Conservation (phyloP, 208 protist species). For the Wallacemonas rigidus region DNA sequence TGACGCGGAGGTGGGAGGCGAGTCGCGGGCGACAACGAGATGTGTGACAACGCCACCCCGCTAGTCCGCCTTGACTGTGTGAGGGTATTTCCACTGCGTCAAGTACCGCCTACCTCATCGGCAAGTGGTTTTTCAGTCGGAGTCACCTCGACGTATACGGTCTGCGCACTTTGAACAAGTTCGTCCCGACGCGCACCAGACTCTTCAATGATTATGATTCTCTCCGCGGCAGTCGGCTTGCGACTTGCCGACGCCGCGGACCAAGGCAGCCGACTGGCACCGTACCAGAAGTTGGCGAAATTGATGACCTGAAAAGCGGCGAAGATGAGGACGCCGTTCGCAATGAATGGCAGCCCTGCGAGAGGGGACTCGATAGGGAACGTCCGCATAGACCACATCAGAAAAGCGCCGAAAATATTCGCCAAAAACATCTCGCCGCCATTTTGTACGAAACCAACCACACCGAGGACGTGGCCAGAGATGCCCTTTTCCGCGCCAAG, state of each 20-base stretch:
- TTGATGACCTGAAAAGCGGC: slow-evolving; percentile 31
- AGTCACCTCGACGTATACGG: no score
- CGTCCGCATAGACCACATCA: slow-evolving; percentile 35
- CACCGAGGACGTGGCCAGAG: slow-evolving; percentile 36
- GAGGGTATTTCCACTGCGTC: no score
- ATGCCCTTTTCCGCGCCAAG: slow-evolving; percentile 30
- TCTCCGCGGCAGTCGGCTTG: neutral
- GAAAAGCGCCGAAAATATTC: slow-evolving; percentile 32
- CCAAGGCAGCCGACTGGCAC: slow-evolving; percentile 11
- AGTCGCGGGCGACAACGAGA: no score
- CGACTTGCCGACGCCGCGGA: neutral
- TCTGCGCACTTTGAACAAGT: neutral
- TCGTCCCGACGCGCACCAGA: neutral
- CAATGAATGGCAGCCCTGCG: slow-evolving; percentile 41
- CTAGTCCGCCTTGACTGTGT: no score
- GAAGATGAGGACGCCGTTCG: slow-evolving; percentile 31
- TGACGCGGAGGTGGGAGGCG: no score
- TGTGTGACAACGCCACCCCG: no score
- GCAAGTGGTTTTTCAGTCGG: no score
- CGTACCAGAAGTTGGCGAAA: slow-evolving; percentile 38
- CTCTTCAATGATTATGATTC: neutral
- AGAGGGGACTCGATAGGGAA: slow-evolving; percentile 21
- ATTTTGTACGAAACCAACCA: slow-evolving; percentile 46
- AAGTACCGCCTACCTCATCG: no score
- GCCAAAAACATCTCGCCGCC: slow-evolving; percentile 32